Evolutionary conservation across 2,329 filamentous ascomycete species (phyloP).

Genomic region (Diaporthe humulicola): DNA sequence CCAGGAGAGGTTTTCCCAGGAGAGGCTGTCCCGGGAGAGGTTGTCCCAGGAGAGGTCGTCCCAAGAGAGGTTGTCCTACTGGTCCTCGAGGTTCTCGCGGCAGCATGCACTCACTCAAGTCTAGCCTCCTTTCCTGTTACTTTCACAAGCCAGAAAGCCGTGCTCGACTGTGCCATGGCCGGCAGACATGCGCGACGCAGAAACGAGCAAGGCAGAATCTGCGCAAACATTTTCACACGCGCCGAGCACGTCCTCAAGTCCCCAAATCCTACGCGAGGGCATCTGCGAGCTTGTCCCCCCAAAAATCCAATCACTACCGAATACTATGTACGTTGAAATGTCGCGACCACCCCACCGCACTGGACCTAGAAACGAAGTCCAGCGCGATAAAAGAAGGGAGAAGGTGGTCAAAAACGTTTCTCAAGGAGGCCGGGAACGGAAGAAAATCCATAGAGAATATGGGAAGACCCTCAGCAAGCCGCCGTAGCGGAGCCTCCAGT

Average conservation of each 20-base stretch:
- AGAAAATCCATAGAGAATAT: constrained; percentile 62
- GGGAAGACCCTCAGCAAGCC: constrained; percentile 68
- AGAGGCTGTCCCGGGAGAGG: too few species aligned
- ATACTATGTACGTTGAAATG: constrained; percentile 46
- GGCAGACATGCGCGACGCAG: neutral
- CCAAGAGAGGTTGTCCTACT: neutral
- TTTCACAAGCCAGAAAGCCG: neutral
- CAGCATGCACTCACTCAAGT: neutral
- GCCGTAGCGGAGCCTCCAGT: constrained; percentile 65
- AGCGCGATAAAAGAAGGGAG: constrained; percentile 58
- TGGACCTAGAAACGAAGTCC: constrained; percentile 57
- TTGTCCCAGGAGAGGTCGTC: neutral
- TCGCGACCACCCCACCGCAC: constrained; percentile 67
- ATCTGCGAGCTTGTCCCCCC: neutral
- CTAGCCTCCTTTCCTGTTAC: neutral
- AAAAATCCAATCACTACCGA: neutral
- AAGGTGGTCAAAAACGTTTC: constrained; percentile 58
- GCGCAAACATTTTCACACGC: neutral
- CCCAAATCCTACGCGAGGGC: neutral
- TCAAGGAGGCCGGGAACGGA: constrained; percentile 69
- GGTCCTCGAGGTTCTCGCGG: too few species aligned
- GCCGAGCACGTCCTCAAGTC: neutral
- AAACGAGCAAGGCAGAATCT: neutral
- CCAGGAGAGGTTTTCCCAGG: neutral
- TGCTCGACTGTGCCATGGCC: too few species aligned